A percentile compares a stretch with the other conserved stretches of the same genome.
Evolutionary conservation across 75 land plant genomes (phyloP).

Genomic region (Chamaecyparis obtusa): DNA sequence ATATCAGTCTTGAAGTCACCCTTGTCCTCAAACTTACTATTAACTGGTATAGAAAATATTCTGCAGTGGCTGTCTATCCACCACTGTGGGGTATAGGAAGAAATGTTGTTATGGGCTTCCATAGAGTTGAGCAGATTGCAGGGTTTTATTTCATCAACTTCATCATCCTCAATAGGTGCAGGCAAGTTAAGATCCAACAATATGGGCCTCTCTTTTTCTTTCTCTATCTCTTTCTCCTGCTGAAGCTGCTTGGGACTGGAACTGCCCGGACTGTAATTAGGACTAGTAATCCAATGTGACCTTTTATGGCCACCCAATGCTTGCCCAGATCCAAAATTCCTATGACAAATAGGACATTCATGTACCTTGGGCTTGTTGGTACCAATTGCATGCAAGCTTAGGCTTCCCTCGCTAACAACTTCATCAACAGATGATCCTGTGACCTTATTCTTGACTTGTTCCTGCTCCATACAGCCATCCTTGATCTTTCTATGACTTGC

Average conservation of each 20-base stretch:
- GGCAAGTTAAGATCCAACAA: conserved; percentile 23
- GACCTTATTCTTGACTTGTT: not conserved
- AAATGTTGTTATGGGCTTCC: not conserved
- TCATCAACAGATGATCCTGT: not conserved
- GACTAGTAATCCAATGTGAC: conserved; percentile 34
- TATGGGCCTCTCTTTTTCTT: not conserved
- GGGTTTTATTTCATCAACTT: not conserved
- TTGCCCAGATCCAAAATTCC: conserved; percentile 43
- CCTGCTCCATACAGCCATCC: conserved; percentile 22
- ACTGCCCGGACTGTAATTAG: not conserved
- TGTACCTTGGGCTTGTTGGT: conserved; percentile 20
- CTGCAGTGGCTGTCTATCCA: not conserved
- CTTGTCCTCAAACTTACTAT: not conserved
- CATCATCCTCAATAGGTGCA: conserved; percentile 24
- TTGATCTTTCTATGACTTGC: conserved; percentile 50
- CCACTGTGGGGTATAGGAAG: not conserved
- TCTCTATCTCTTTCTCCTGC: not conserved
- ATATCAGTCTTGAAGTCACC: not conserved
- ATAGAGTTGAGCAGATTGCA: not conserved
- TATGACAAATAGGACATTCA: conserved; percentile 41
- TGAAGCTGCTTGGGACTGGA: not conserved
- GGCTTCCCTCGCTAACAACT: not conserved
- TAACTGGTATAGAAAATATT: not conserved
- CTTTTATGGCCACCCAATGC: conserved; percentile 64
- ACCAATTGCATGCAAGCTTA: not conserved